Percentiles rank a stretch among this genome's conserved stretches.
phyloP scores from a whole-genome alignment of 1,284 basidiomycete species.

The Ceraceosorus bombacis region DNA sequence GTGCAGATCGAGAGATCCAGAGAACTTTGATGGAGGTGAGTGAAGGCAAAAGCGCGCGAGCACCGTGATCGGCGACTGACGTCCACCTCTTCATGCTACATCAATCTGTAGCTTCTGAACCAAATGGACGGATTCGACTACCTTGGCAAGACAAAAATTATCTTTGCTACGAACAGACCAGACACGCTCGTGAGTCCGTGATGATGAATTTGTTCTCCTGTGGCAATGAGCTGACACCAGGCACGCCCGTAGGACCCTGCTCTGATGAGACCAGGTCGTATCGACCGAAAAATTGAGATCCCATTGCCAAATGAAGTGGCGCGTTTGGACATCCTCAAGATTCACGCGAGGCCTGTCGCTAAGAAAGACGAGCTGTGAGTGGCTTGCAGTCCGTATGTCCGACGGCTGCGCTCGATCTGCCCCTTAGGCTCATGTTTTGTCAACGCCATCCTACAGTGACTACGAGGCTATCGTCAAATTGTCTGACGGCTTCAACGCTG shows the following conservation, averaged over 20 bases:
- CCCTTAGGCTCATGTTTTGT: no score
- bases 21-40: constrained; percentile 82
- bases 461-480: constrained; percentile 65
- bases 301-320: constrained; percentile 96
- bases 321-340: constrained; percentile 87
- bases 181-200: constrained; percentile 57
- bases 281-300: constrained; percentile 97
- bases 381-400: background rate
- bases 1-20: constrained; percentile 97
- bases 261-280: constrained; percentile 83
- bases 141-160: constrained; percentile 87
- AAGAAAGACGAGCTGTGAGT: constrained; percentile 65
- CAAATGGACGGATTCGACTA: constrained; percentile 99
- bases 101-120: constrained; percentile 63
- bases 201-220: no score
- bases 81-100: background rate
- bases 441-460: constrained; percentile 14
- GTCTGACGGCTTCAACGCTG: constrained; percentile 46
- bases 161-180: constrained; percentile 61
- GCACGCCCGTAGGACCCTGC: constrained; percentile 65
- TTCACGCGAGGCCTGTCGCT: constrained; percentile 78
- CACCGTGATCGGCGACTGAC: background rate
- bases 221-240: no score
- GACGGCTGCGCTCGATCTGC: background rate
- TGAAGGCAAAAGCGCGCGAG: background rate